phyloP scores from a whole-genome alignment of 805 yeast genomes.

The Candida quercuum region DNA sequence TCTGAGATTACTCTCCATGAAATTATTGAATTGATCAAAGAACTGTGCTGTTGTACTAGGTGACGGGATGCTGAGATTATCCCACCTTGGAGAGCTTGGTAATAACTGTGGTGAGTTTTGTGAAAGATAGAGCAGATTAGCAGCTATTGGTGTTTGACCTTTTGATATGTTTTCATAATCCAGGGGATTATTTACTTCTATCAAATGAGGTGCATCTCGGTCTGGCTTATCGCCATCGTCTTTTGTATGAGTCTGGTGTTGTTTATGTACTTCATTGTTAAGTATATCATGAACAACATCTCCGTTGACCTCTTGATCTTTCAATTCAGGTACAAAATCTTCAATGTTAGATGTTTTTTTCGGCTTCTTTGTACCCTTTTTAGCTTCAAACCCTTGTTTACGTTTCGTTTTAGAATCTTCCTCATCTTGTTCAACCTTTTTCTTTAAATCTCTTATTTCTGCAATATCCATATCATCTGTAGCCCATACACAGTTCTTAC shows the following conservation, averaged over 20 bases:
- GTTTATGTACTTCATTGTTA: not conserved
- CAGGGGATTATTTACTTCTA: conserved; percentile 10
- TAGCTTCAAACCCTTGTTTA: conserved; percentile 1
- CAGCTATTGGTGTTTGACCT: conserved; percentile 20
- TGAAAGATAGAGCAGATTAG: conserved; percentile 15
- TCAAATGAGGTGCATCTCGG: too few species aligned
- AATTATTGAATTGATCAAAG: conserved; percentile 17
- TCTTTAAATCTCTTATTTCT: conserved; percentile 22
- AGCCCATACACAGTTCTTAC: conserved; percentile 68
- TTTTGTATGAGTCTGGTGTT: not conserved
- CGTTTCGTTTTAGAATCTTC: conserved; percentile 6
- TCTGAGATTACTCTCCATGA: conserved; percentile 22
- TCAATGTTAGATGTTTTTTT: not conserved
- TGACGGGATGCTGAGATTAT: conserved; percentile 3
- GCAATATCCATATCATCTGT: conserved; percentile 34
- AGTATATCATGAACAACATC: not conserved
- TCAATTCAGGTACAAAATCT: not conserved
- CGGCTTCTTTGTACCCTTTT: not conserved
- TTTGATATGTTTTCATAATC: conserved; percentile 9
- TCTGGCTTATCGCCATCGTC: conserved; percentile 4
- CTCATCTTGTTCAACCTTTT: conserved; percentile 22
- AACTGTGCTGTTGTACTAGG: conserved; percentile 7
- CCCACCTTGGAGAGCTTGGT: conserved; percentile 13
- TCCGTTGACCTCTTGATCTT: not conserved
- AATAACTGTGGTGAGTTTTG: conserved; percentile 8